A percentile compares a stretch with the other conserved stretches of the same genome.
Conservation (phyloP, 1,284 basidiomycete species). For the Cryptococcus floricola region DNA sequence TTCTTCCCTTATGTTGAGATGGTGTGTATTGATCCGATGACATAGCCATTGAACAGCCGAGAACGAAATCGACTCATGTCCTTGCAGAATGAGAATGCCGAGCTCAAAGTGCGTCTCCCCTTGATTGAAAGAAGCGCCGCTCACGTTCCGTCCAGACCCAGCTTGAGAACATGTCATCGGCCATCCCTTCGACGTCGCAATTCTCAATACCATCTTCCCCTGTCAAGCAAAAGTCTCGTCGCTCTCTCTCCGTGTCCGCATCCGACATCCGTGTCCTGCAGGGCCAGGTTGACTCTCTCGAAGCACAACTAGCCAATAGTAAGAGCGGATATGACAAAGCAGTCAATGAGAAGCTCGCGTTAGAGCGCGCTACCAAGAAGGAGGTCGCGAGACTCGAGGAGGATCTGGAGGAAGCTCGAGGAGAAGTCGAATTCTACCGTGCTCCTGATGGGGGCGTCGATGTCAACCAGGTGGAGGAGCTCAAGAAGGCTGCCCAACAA, state of each 20-base stretch:
- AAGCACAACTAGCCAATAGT: conserved; percentile 28
- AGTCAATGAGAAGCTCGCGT: conserved; percentile 45
- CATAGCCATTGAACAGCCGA: conserved; percentile 12
- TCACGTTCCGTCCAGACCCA: background rate
- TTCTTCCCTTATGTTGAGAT: background rate
- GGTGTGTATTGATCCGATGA: background rate
- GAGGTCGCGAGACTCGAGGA: conserved; percentile 34
- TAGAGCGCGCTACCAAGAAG: conserved; percentile 32
- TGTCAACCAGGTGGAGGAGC: conserved; percentile 25
- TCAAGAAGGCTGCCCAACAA: conserved; percentile 21
- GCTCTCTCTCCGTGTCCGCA: conserved; percentile 21
- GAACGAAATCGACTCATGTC: conserved; percentile 18
- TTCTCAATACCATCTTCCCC: background rate
- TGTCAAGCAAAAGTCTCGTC: background rate
- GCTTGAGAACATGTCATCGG: background rate
- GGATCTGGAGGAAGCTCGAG: conserved; percentile 39
- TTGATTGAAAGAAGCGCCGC: background rate
- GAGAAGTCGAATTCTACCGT: conserved; percentile 39
- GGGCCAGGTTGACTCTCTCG: conserved; percentile 24
- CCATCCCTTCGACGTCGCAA: background rate
- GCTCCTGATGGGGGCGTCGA: conserved; percentile 9
- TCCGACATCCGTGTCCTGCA: conserved; percentile 28
- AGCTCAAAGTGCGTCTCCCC: conserved; percentile 19
- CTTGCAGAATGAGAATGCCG: conserved; percentile 34
- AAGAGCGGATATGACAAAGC: conserved; percentile 38